A percentile compares a stretch with the other conserved stretches of the same genome.
Conservation (phyloP, 2,329 filamentous ascomycete genomes). For the Fusarium continuum region DNA sequence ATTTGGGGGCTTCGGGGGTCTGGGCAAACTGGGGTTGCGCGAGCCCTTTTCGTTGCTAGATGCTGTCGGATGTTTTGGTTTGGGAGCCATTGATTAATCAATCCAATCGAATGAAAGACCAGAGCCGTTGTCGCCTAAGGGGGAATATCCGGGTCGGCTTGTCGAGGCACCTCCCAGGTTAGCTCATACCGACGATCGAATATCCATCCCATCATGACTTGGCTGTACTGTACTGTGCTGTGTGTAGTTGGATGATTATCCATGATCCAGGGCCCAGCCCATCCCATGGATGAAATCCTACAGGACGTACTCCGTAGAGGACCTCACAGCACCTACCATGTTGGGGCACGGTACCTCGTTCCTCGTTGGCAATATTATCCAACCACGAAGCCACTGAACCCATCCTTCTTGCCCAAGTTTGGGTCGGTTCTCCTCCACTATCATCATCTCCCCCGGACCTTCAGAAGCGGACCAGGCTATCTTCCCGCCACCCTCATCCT, state of each 20-base stretch:
- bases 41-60: slow-evolving; percentile 36
- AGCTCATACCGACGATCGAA: neutral
- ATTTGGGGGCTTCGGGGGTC: slow-evolving; percentile 34
- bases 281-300: slow-evolving; percentile 14
- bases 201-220: slow-evolving; percentile 25
- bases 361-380: no score
- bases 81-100: slow-evolving; percentile 2
- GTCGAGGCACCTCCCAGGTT: no score
- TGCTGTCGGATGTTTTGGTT: slow-evolving; percentile 17
- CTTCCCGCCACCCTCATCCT: slow-evolving; percentile 35
- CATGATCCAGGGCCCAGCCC: slow-evolving; percentile 4
- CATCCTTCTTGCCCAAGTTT: slow-evolving; percentile 2
- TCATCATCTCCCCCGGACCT: slow-evolving; percentile 31
- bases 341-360: slow-evolving; percentile 29
- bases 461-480: slow-evolving; percentile 27
- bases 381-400: slow-evolving; percentile 28
- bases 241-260: neutral
- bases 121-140: slow-evolving; percentile 1
- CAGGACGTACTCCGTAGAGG: neutral
- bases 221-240: neutral
- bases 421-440: slow-evolving; percentile 25
- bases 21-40: slow-evolving; percentile 42
- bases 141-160: slow-evolving; percentile 1
- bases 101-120: neutral
- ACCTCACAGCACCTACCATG: slow-evolving; percentile 31